phyloP scores from a whole-genome alignment of 495 filamentous ascomycete species.

The Aspergillus funiculosus region DNA sequence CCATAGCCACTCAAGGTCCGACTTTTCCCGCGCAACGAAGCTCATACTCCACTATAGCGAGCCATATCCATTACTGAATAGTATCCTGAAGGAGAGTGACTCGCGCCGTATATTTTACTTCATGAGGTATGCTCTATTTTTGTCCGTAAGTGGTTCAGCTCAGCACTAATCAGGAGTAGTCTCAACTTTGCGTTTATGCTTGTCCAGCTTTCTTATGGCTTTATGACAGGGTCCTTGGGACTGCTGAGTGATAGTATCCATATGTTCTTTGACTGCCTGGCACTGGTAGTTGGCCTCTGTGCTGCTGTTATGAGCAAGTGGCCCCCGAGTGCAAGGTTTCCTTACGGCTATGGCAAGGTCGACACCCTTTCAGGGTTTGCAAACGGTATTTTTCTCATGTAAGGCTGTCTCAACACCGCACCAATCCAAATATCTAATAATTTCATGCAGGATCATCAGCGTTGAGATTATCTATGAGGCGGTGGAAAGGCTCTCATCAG shows the following conservation, averaged over 20 bases:
- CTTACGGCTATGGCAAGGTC: slow-evolving; percentile 95
- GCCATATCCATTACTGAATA: slow-evolving; percentile 69
- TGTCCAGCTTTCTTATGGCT: slow-evolving; percentile 89
- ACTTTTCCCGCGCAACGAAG: slow-evolving; percentile 55
- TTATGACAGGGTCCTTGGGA: slow-evolving; percentile 84
- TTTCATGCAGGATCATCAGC: slow-evolving; percentile 74
- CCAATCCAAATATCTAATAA: slow-evolving; percentile 22
- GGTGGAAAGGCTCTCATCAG: slow-evolving; percentile 75
- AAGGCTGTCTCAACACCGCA: slow-evolving; percentile 22
- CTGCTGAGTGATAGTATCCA: slow-evolving; percentile 96
- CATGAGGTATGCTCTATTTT: slow-evolving; percentile 58
- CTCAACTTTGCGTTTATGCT: slow-evolving; percentile 95
- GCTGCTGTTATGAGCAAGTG: slow-evolving; percentile 98
- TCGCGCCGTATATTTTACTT: slow-evolving; percentile 97
- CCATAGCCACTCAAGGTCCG: slow-evolving; percentile 28
- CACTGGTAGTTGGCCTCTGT: slow-evolving; percentile 82
- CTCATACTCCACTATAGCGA: slow-evolving; percentile 60
- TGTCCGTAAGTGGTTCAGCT: neutral
- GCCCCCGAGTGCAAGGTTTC: slow-evolving; percentile 81
- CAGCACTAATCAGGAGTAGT: slow-evolving; percentile 38
- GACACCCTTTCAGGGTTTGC: slow-evolving; percentile 94
- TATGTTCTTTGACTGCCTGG: slow-evolving; percentile 99
- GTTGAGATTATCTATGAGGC: slow-evolving; percentile 96
- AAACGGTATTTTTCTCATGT: slow-evolving; percentile 96
- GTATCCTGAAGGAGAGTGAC: slow-evolving; percentile 85